Conservation (phyloP, 2,329 filamentous ascomycete species). For the Daldinia sp. region DNA sequence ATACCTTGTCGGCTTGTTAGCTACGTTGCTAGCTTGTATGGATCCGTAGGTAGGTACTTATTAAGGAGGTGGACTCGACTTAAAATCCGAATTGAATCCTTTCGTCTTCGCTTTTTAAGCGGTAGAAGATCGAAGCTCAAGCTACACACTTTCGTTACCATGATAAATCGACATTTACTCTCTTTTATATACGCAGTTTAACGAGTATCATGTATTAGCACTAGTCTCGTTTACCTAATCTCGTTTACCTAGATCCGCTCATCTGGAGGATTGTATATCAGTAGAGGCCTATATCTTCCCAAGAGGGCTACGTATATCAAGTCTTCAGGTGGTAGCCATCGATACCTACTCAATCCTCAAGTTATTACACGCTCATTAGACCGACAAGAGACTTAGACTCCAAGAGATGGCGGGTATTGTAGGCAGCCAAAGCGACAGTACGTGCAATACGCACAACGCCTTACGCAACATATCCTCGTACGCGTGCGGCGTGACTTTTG, state of each 20-base stretch:
- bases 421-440: constrained; percentile 24
- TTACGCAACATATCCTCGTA: constrained; percentile 37
- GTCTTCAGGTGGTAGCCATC: too few species aligned
- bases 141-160: not conserved
- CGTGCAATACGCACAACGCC: constrained; percentile 42
- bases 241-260: too few species aligned
- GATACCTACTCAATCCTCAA: too few species aligned
- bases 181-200: not conserved
- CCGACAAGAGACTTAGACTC: not conserved
- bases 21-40: too few species aligned
- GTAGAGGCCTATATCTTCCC: too few species aligned
- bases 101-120: not conserved
- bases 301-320: too few species aligned
- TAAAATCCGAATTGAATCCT: not conserved
- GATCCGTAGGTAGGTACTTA: too few species aligned
- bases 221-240: too few species aligned
- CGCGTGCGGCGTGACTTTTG: constrained; percentile 40
- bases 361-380: not conserved
- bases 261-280: too few species aligned
- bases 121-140: not conserved
- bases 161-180: not conserved
- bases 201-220: not conserved
- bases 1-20: too few species aligned
- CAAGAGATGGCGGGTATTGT: not conserved
- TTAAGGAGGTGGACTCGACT: not conserved